phyloP scores from a whole-genome alignment of 768 basidiomycete genomes.

The Nevesoporus exiguus region DNA sequence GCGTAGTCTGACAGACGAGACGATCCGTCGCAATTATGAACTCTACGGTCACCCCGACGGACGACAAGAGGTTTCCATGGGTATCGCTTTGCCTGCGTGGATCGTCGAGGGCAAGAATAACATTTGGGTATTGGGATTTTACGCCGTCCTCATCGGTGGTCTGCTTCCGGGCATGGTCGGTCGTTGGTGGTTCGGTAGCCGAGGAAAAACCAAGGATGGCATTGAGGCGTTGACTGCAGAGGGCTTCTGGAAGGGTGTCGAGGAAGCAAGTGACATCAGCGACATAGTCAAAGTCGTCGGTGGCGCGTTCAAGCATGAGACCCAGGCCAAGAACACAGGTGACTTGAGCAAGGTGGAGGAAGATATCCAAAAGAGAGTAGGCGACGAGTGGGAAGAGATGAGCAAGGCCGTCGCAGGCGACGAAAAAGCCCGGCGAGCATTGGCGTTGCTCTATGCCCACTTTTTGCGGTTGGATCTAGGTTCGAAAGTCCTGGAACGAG shows the following conservation, averaged over 20 bases:
- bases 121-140: constrained; percentile 83
- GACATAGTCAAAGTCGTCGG: constrained; percentile 73
- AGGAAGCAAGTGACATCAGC: constrained; percentile 70
- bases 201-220: constrained; percentile 89
- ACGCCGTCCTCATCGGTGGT: constrained; percentile 85
- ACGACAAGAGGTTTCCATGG: constrained; percentile 90
- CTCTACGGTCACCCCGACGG: constrained; percentile 95
- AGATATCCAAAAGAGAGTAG: constrained; percentile 45
- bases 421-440: constrained; percentile 44
- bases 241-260: constrained; percentile 81
- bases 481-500: constrained; percentile 53
- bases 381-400: constrained; percentile 53
- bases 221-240: constrained; percentile 79
- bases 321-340: constrained; percentile 29
- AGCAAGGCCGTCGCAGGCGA: constrained; percentile 38
- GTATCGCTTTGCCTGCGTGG: constrained; percentile 93
- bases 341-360: constrained; percentile 51
- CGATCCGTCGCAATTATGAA: constrained; percentile 85
- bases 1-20: constrained; percentile 82
- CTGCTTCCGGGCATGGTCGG: constrained; percentile 85
- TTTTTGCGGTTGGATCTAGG: constrained; percentile 63
- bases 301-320: constrained; percentile 61
- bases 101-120: constrained; percentile 90
- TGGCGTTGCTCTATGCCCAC: constrained; percentile 82
- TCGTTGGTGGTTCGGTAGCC: constrained; percentile 96